Conservation (phyloP, 2,329 filamentous ascomycete genomes). For the Pseudogymnoascus sp. region DNA sequence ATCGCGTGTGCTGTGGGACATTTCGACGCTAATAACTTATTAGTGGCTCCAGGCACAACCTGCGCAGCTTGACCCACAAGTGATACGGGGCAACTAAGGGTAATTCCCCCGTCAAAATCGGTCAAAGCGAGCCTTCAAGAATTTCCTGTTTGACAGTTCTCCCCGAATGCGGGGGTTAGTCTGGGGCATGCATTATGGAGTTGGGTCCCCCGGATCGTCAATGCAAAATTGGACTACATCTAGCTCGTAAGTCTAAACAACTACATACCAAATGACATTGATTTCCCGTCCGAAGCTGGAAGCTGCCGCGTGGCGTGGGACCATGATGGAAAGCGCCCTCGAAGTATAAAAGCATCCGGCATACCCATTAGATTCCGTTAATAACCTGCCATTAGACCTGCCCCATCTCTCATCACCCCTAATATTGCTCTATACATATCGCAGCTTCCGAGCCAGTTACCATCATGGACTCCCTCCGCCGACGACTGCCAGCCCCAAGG, state of each 20-base stretch:
- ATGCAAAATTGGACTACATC: background rate
- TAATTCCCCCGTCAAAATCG: background rate
- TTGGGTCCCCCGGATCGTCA: background rate
- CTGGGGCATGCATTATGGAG: background rate
- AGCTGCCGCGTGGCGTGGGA: background rate
- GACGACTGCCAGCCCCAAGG: constrained; percentile 23
- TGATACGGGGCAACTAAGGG: background rate
- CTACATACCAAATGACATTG: background rate
- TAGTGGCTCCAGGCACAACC: background rate
- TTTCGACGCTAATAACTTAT: background rate
- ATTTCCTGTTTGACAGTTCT: background rate
- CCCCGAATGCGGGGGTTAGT: background rate
- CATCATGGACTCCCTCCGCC: constrained; percentile 21
- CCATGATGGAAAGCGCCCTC: background rate
- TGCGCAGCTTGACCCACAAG: background rate
- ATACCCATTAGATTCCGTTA: background rate
- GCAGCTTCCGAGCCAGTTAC: background rate
- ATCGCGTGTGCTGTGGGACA: background rate
- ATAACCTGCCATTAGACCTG: background rate
- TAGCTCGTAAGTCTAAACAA: background rate
- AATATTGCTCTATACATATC: background rate
- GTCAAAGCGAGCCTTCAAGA: background rate
- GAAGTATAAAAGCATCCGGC: background rate
- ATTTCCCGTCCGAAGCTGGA: background rate
- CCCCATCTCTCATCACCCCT: background rate